These are phyloP conservation scores for Amphicarpaea edgeworthii DNA, from an alignment of 306 rosid genomes.

Conservation along the genomic window DNA sequence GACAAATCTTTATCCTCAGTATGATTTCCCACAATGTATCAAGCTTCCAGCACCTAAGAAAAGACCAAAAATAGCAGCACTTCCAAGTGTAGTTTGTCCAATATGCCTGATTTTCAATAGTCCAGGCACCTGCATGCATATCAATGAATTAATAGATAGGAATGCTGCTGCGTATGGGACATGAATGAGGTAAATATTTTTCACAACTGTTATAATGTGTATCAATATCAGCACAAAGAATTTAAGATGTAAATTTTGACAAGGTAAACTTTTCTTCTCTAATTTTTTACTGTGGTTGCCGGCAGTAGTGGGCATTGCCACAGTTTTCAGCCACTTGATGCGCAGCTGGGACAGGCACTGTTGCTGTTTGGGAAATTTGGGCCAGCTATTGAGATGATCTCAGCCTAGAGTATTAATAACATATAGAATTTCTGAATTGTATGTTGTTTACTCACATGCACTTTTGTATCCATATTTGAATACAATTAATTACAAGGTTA, in stretches of 20 bases:
- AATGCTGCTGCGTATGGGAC: conserved; percentile 9
- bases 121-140: conserved; percentile 87
- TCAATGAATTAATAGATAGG: conserved; percentile 7
- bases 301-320: not conserved
- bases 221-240: conserved; percentile 16
- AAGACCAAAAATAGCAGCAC: conserved; percentile 86
- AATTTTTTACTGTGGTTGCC: not conserved
- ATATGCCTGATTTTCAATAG: conserved; percentile 80
- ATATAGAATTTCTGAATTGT: not conserved
- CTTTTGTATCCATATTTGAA: not conserved
- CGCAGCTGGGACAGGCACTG: not conserved
- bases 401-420: too few species aligned
- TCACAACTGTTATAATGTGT: conserved; percentile 1
- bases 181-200: not conserved
- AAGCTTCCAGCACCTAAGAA: conserved; percentile 94
- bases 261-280: not conserved
- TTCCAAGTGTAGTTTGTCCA: conserved; percentile 82
- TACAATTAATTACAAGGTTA: not conserved
- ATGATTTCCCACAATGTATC: conserved; percentile 92
- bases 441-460: not conserved
- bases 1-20: conserved; percentile 49
- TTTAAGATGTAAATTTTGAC: not conserved
- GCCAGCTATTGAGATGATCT: too few species aligned
- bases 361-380: too few species aligned
- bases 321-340: not conserved